These are phyloP conservation scores for Chlorella sp. DNA, from an alignment of 139 green algal genomes.

Conservation along the genomic window DNA sequence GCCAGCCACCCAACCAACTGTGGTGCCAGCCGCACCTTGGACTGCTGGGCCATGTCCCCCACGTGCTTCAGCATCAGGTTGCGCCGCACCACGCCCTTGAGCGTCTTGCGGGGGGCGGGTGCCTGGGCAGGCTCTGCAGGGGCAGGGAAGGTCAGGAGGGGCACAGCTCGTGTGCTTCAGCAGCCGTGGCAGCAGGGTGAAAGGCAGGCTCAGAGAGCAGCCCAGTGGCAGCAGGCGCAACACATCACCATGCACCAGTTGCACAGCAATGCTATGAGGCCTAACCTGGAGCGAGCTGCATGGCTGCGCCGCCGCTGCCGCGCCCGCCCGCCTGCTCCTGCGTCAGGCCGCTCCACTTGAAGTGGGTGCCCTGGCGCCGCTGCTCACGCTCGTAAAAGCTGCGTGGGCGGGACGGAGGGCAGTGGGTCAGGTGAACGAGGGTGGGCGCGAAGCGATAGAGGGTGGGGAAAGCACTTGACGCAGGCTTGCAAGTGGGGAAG, in stretches of 20 bases:
- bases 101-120: not conserved
- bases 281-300: not conserved
- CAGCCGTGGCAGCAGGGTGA: too few species aligned
- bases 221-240: too few species aligned
- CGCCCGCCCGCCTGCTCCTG: not conserved
- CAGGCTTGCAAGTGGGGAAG: too few species aligned
- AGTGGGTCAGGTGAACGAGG: too few species aligned
- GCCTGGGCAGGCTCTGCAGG: not conserved
- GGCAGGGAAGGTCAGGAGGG: too few species aligned
- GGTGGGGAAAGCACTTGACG: too few species aligned
- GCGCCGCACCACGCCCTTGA: not conserved
- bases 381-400: conserved; percentile 23
- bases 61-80: not conserved
- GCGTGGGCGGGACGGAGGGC: not conserved
- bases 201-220: not conserved
- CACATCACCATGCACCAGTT: too few species aligned
- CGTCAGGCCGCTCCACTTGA: conserved; percentile 2
- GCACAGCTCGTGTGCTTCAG: too few species aligned
- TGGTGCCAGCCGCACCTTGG: not conserved
- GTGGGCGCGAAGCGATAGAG: not conserved
- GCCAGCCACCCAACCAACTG: not conserved
- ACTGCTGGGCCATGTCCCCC: not conserved
- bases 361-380: not conserved
- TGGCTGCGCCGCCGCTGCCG: not conserved
- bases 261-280: not conserved